Base-by-base conservation (phyloP, 495 filamentous ascomycete genomes). In the Cercophora scortea region DNA sequence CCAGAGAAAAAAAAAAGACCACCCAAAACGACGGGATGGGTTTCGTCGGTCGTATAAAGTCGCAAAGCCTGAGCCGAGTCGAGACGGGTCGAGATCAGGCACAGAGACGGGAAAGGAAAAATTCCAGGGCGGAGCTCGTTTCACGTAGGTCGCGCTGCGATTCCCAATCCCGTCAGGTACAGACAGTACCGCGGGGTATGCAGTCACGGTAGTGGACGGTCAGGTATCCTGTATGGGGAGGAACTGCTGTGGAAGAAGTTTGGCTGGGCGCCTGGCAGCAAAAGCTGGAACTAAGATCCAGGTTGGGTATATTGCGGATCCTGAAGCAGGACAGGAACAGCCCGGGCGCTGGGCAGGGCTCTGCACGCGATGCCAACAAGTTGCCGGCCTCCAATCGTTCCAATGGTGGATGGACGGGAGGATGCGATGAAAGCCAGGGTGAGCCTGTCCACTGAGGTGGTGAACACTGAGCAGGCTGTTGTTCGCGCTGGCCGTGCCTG, bases 281-380 rank as follows among this genome's bases (percentile, higher is more conserved):
- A 54, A 49, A 8, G 45, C 38, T 50, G 53, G 55, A 57, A 53
- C 53, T 61, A 61, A 57, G 49, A 39, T 39, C 61, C 53, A 41
- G 56, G 50, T 57, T 49, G 53, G 61, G 58, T 52, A 61, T 59
- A 57, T 53, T 56, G 55, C 56, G 41, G 55, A 56, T 51, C 54
- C 32, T 42, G 46, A 52, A 49, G 25, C 25, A 25, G 25, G 25
- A 25, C 25, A 25, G 25, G 25, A 5, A 25, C 25, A 25, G 25
- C 25, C 25, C 25, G 25, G 25, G 25, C 25, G 25, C 25, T 25
- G 25, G 25, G 25, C 25, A 25, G 25, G 25, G 25, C 25, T 25
- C 25, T 25, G 25, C 53, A 54, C 47, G 42, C 54, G 45, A 56
- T 52, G 42, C n/a, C 9, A 16, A 16, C 42, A 45, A 45, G 25